These are phyloP conservation scores for Buddleja alternifolia DNA, from an alignment of 257 asterid genomes.

Conservation along the genomic window DNA sequence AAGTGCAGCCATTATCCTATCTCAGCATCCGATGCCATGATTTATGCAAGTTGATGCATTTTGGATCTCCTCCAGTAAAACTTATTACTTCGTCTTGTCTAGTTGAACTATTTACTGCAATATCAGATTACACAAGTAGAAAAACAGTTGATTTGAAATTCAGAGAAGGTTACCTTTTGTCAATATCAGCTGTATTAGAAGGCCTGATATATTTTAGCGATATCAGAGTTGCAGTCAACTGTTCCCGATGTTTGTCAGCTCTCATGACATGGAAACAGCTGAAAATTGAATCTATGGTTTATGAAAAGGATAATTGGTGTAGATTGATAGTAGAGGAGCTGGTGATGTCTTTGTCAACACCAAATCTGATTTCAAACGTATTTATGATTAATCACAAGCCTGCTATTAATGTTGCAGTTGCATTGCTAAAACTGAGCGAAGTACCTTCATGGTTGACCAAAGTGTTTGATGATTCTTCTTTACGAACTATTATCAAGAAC, in stretches of 20 bases:
- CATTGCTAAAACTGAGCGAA: conserved; percentile 57
- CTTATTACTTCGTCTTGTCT: conserved; percentile 74
- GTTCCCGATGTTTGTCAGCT: conserved; percentile 71
- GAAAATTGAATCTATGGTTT: conserved; percentile 36
- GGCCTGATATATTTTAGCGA: conserved; percentile 72
- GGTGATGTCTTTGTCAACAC: conserved; percentile 68
- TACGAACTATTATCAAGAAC: conserved; percentile 55
- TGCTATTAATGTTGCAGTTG: conserved; percentile 59
- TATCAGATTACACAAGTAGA: conserved; percentile 40
- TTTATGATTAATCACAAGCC: conserved; percentile 65
- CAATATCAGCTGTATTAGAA: conserved; percentile 64
- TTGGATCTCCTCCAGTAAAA: conserved; percentile 71
- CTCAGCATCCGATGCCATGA: conserved; percentile 69
- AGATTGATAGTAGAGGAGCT: conserved; percentile 85
- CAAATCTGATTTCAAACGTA: conserved; percentile 55
- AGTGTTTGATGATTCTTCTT: conserved; percentile 63
- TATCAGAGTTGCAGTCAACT: conserved; percentile 58
- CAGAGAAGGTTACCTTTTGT: conserved; percentile 53
- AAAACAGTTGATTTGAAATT: conserved; percentile 41
- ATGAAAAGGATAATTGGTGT: conserved; percentile 59
- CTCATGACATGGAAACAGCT: conserved; percentile 59
- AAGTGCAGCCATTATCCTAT: conserved; percentile 46
- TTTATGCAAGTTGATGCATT: conserved; percentile 83
- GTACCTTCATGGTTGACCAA: conserved; percentile 65
- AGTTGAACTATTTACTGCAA: conserved; percentile 60